Evolutionary conservation across 2,329 filamentous ascomycete genomes (phyloP), one percentile per base, ranked within the genome.

Genomic region (Penicillium sp.): DNA sequence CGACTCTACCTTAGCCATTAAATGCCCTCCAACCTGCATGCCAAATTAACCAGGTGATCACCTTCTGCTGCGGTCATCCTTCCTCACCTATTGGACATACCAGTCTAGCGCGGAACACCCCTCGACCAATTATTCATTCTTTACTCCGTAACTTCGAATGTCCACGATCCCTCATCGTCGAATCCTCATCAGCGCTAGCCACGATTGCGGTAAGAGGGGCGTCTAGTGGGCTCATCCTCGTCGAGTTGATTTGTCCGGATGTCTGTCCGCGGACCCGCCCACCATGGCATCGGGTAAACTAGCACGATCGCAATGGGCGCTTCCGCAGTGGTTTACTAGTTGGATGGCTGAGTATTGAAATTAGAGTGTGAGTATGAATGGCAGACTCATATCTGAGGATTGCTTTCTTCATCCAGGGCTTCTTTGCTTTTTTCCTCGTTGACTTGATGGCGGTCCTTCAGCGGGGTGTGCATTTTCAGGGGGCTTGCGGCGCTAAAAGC

Each of bases 261-360:
- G 3, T 45, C 28, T 11, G 14, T 35, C n/a, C 47, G 47, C 10
- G 31, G 10, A 20, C 47, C 47, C 31, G 47, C 31, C 28, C 15
- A 10, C 47, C 47, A 49, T 49, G 47, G 47, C 31, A 35, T 35
- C 47, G 47, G 47, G 47, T 49, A 49, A 49, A 49, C 47, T 49
- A 49, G 47, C 47, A 49, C 47, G 47, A 49, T 49, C 47, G 31
- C n/a, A 25, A 34, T 48, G 47, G 35, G 35, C 47, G 47, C 28
- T 20, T 20, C 45, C 45, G n/a, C 28, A 1, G 15, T 49, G 22
- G 4, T 28, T 28, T 31, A 8, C 6, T 31, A 31, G 31, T 28
- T 28, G 6, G 25, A 28, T 28, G 25, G 25, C 25, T 1, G 6
- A 6, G 25, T 28, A 6, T 28, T 6, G 25, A 28, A 28, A 4